phyloP scores from a whole-genome alignment of 306 rosid genomes.

The Mimosa pudica region DNA sequence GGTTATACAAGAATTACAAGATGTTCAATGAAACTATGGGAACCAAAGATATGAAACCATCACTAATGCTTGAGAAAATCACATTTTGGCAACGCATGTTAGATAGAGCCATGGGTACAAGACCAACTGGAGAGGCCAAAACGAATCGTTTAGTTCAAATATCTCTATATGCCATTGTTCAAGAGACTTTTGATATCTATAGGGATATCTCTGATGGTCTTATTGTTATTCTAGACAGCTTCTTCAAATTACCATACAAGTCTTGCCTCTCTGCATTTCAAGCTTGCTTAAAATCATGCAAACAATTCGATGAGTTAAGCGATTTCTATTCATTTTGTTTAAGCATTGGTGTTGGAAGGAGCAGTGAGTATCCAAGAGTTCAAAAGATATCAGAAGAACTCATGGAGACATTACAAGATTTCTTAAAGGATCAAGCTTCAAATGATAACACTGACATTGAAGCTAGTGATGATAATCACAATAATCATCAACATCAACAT shows the following conservation, averaged over 20 bases:
- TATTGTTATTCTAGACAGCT: slow-evolving; percentile 69
- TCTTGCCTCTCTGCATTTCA: slow-evolving; percentile 64
- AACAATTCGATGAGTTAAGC: slow-evolving; percentile 74
- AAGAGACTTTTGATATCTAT: slow-evolving; percentile 78
- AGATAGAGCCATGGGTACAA: slow-evolving; percentile 68
- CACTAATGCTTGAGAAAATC: slow-evolving; percentile 59
- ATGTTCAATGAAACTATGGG: slow-evolving; percentile 39
- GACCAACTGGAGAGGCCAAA: slow-evolving; percentile 66
- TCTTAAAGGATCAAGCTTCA: slow-evolving; percentile 68
- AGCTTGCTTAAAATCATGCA: slow-evolving; percentile 69
- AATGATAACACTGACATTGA: background rate
- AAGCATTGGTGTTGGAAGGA: slow-evolving; percentile 70
- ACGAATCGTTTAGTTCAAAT: slow-evolving; percentile 51
- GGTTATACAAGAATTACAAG: slow-evolving; percentile 18
- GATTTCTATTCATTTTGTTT: slow-evolving; percentile 58
- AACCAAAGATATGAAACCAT: slow-evolving; percentile 67
- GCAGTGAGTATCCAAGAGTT: slow-evolving; percentile 81
- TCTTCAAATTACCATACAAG: slow-evolving; percentile 60
- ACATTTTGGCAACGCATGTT: slow-evolving; percentile 67
- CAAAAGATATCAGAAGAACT: slow-evolving; percentile 80
- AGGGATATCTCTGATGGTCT: slow-evolving; percentile 72
- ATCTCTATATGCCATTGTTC: slow-evolving; percentile 67
- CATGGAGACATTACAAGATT: slow-evolving; percentile 71
- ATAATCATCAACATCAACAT: background rate
- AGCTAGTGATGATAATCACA: background rate